Evolutionary conservation across 176 grass and related monocot genomes (phyloP).

Genomic region (Secale cereale): DNA sequence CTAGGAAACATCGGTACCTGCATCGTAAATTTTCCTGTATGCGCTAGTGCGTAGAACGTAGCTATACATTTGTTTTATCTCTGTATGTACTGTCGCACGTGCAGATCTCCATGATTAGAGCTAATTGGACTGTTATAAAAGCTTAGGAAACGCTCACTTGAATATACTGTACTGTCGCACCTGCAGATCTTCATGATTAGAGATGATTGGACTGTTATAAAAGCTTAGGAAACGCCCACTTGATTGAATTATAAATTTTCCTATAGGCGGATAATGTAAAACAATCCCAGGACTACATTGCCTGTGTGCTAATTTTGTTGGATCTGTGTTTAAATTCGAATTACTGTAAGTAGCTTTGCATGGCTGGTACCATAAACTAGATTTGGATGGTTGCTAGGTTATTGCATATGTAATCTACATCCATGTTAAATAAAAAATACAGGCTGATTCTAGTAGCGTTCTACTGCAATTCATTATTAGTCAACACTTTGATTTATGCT

Average conservation of each 20-base stretch:
- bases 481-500: not conserved
- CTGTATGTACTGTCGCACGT: too few relatives aligned
- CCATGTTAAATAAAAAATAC: not conserved
- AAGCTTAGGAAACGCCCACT: too few relatives aligned
- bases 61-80: not conserved
- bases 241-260: not conserved
- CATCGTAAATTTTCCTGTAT: not conserved
- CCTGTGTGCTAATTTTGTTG: not conserved
- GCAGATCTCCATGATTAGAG: too few relatives aligned
- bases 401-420: not conserved
- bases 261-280: too few relatives aligned
- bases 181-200: too few relatives aligned
- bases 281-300: not conserved
- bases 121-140: not conserved
- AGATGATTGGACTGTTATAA: not conserved
- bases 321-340: not conserved
- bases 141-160: too few relatives aligned
- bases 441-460: too few relatives aligned
- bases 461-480: not conserved
- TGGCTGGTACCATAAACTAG: not conserved
- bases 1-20: not conserved
- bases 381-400: not conserved
- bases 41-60: too few relatives aligned
- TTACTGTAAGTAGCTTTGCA: not conserved
- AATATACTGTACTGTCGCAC: too few relatives aligned